Conservation (phyloP, 192 early-diverging fungal species). For the Mortierella hygrophila region DNA sequence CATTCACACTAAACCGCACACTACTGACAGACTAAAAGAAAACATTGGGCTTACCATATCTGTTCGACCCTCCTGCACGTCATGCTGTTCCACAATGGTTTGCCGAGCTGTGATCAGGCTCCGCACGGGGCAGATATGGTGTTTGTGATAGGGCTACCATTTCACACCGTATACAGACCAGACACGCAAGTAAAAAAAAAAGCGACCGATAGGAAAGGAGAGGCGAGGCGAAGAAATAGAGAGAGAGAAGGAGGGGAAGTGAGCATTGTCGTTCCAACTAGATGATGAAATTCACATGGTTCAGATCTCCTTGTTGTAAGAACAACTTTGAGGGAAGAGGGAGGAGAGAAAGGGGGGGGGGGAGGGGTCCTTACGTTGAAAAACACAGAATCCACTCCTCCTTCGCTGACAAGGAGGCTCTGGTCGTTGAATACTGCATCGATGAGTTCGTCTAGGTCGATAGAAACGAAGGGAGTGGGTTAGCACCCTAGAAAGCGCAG, state of each 20-base stretch:
- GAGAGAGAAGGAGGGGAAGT: background rate
- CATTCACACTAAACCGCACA: background rate
- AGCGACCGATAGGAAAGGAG: background rate
- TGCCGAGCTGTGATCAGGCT: conserved; percentile 21
- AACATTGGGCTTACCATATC: conserved; percentile 20
- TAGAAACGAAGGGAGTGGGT: background rate
- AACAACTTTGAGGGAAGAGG: background rate
- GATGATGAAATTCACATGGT: background rate
- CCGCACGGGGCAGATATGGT: conserved; percentile 14
- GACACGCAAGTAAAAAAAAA: background rate
- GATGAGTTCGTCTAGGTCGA: background rate
- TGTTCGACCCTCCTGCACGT: conserved; percentile 11
- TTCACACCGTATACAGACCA: background rate
- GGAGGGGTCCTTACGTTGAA: background rate
- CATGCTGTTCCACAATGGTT: conserved; percentile 38
- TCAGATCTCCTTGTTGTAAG: background rate
- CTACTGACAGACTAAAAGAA: background rate
- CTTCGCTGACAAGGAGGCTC: background rate
- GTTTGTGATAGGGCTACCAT: conserved; percentile 14
- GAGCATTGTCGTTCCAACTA: background rate
- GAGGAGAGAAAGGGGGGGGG: no score
- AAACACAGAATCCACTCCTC: background rate
- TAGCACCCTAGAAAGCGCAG: background rate
- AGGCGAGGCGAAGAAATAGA: no score
- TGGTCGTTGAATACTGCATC: conserved; percentile 10